A percentile compares a stretch with the other conserved stretches of the same genome.
Conservation (phyloP, 2,329 filamentous ascomycete species). For the Sclerotinia glacialis region DNA sequence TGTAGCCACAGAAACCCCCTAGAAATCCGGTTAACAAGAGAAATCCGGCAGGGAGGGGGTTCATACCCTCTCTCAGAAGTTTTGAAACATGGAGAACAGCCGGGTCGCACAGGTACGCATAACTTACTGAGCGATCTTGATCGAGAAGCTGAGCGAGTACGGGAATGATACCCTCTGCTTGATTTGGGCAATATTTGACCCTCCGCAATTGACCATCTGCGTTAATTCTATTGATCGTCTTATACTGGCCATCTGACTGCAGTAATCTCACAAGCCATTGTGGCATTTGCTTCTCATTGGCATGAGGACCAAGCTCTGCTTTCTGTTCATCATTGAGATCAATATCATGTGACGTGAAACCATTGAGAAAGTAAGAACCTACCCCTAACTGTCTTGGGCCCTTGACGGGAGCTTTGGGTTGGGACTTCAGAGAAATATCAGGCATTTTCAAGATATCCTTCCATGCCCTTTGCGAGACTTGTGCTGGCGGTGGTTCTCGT, state of each 20-base stretch:
- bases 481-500: constrained; percentile 21
- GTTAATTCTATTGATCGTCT: constrained; percentile 50
- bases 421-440: constrained; percentile 23
- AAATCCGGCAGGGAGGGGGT: neutral
- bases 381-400: constrained; percentile 38
- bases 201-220: constrained; percentile 45
- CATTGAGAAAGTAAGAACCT: constrained; percentile 27
- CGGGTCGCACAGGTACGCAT: constrained; percentile 77
- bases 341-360: constrained; percentile 24
- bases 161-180: constrained; percentile 54
- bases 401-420: constrained; percentile 18
- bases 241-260: constrained; percentile 54
- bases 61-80: constrained; percentile 64
- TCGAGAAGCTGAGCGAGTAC: constrained; percentile 62
- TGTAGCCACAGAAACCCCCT: constrained; percentile 91
- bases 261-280: constrained; percentile 63
- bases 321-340: constrained; percentile 38
- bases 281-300: constrained; percentile 73
- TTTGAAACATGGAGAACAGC: constrained; percentile 78
- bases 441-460: constrained; percentile 39
- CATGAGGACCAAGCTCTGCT: constrained; percentile 67
- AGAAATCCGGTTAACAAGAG: constrained; percentile 6
- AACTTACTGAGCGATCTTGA: constrained; percentile 60
- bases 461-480: constrained; percentile 36
- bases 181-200: constrained; percentile 47